These are phyloP conservation scores for Scedosporium boydii DNA, from an alignment of 2,329 filamentous ascomycete species.

Conservation along the genomic window DNA sequence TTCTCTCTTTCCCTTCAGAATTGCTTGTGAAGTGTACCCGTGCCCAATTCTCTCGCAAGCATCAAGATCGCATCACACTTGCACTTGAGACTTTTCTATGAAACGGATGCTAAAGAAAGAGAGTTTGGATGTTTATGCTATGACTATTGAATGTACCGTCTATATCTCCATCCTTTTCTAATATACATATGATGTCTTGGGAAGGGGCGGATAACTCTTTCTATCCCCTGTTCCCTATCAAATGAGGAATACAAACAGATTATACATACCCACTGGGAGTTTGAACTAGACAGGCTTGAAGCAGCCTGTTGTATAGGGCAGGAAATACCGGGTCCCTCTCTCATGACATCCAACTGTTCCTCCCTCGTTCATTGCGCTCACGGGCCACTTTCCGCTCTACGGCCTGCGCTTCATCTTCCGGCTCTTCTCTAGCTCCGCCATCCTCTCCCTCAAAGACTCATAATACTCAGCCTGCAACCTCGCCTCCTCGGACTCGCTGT, in stretches of 20 bases:
- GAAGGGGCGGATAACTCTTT: background rate
- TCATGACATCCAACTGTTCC: background rate
- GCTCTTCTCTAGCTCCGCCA: conserved; percentile 27
- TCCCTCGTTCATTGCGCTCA: background rate
- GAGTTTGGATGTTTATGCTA: background rate
- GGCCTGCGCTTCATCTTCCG: conserved; percentile 14
- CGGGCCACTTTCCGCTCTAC: background rate
- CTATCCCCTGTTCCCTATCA: background rate
- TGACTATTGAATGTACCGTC: background rate
- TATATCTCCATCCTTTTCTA: conserved; percentile 1
- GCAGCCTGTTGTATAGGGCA: background rate
- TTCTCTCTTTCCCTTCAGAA: background rate
- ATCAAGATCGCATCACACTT: background rate
- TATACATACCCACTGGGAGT: background rate
- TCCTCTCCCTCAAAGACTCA: conserved; percentile 16
- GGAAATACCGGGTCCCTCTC: too few relatives aligned
- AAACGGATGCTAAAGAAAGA: background rate
- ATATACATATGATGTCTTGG: background rate
- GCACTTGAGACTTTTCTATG: background rate
- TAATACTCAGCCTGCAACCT: conserved; percentile 16
- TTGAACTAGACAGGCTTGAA: background rate
- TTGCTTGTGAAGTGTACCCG: background rate
- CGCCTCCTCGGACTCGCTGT: conserved; percentile 22
- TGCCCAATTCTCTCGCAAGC: background rate
- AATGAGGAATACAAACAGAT: background rate